Evolutionary conservation across 208 protist genomes (phyloP).

Genomic region (Entamoeba histolytica): DNA sequence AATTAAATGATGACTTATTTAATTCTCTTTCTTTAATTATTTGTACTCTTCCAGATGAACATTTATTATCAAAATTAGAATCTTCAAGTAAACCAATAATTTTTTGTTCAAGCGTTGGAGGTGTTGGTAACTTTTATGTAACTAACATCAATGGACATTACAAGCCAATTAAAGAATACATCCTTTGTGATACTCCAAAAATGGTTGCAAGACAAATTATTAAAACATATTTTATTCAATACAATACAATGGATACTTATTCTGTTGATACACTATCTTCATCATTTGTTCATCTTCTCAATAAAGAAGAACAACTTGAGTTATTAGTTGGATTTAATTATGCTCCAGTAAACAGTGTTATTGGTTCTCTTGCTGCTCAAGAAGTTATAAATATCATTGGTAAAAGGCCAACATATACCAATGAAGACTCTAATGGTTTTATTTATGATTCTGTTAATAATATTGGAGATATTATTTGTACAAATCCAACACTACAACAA

Average conservation of each 20-base stretch:
- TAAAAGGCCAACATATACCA: neutral
- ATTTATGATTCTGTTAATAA: neutral
- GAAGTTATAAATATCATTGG: neutral
- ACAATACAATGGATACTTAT: neutral
- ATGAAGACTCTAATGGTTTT: neutral
- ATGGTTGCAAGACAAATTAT: neutral
- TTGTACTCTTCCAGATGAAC: neutral
- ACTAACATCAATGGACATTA: neutral
- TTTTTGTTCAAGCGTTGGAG: neutral
- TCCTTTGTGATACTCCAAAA: neutral
- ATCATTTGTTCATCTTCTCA: no score
- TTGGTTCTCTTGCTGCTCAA: neutral
- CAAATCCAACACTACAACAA: neutral
- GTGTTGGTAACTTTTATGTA: neutral
- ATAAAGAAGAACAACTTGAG: no score
- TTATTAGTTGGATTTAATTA: neutral
- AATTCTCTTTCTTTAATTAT: neutral
- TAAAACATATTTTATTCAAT: neutral
- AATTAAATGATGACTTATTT: neutral
- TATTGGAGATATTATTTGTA: neutral
- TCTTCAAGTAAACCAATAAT: neutral
- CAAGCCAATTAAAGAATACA: neutral
- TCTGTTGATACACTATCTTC: no score
- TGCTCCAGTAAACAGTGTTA: neutral
- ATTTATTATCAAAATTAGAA: neutral